Evolutionary conservation across 257 asterid species (phyloP), one percentile per base, ranked within the genome.

Genomic region (Forsythia suspensa): DNA sequence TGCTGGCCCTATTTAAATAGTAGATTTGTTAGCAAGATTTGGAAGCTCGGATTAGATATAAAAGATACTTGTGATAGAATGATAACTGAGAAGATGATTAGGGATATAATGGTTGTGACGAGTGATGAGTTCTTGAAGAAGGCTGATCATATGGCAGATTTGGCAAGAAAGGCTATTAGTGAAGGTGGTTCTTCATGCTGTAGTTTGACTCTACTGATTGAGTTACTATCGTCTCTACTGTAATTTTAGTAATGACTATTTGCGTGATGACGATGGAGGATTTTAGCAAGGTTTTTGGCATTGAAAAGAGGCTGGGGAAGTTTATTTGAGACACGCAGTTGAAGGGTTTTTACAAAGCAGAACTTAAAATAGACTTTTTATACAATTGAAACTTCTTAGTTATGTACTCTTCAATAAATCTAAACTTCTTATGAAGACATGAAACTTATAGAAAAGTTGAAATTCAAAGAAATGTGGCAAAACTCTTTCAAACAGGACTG

Each of bases 1-100:
- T 85, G 88, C 7, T 85, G 86, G 88, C 86, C 88, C 3, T 85
- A 74, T 80, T 65, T 70, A 1, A 85, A 82, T 15, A 82, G 88
- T 73, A 81, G 86, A 82, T 73, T 76, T 38, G 88, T 85, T 68
- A 80, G 79, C 38, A 77, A 82, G 20, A 77, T 85, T 21, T 85
- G 88, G 88, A 85, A 85, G 77, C 75, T 82, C 0, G 86, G 88
- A 21, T 51, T 85, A 76, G 88, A 85, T 16, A 79, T 82, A 10
- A 82, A 85, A 29, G 88, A 85, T 70, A 82, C 52, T 1, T 79
- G 84, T 77, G 84, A 85, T 61, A 73, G 85, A 42, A 11, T 48
- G 37, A 52, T 76, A 0, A 13, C 82, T 34, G 86, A 85, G 66
- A 76, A 57, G 16, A 76, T 46, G 18, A 43, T 85, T 6, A 82